Evolutionary conservation across 2,329 filamentous ascomycete species (phyloP).

Genomic region (Escovopsis sp.): DNA sequence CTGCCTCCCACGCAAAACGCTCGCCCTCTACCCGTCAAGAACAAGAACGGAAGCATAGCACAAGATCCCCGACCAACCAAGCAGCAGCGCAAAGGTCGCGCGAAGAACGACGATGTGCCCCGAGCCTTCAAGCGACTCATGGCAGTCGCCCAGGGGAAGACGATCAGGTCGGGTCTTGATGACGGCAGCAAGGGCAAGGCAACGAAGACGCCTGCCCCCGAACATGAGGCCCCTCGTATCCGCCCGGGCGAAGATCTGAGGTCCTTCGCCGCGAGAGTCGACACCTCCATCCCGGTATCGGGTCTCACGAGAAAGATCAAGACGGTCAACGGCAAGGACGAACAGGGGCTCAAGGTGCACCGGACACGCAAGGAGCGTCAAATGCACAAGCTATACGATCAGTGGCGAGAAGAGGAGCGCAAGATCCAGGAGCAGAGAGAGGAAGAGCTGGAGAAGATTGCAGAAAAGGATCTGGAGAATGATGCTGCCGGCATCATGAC

Average conservation of each 20-base stretch:
- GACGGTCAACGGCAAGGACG: conserved; percentile 45
- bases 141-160: conserved; percentile 51
- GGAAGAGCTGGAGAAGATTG: conserved; percentile 49
- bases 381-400: conserved; percentile 66
- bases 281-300: conserved; percentile 65
- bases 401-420: conserved; percentile 55
- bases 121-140: conserved; percentile 78
- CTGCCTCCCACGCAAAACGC: conserved; percentile 35
- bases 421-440: conserved; percentile 49
- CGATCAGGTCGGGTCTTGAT: conserved; percentile 50
- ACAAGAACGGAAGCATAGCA: conserved; percentile 5
- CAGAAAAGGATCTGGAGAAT: conserved; percentile 48
- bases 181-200: conserved; percentile 37
- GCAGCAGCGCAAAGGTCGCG: conserved; percentile 30
- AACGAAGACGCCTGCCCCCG: conserved; percentile 10
- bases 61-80: conserved; percentile 27
- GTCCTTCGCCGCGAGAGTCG: conserved; percentile 70
- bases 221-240: conserved; percentile 46
- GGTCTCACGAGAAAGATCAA: conserved; percentile 49
- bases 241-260: conserved; percentile 69
- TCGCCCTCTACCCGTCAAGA: conserved; percentile 31
- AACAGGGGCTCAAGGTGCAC: conserved; percentile 49
- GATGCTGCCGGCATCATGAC: conserved; percentile 29
- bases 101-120: conserved; percentile 61
- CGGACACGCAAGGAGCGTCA: conserved; percentile 74